phyloP scores from a whole-genome alignment of 768 basidiomycete species.

The Hericium erinaceus region DNA sequence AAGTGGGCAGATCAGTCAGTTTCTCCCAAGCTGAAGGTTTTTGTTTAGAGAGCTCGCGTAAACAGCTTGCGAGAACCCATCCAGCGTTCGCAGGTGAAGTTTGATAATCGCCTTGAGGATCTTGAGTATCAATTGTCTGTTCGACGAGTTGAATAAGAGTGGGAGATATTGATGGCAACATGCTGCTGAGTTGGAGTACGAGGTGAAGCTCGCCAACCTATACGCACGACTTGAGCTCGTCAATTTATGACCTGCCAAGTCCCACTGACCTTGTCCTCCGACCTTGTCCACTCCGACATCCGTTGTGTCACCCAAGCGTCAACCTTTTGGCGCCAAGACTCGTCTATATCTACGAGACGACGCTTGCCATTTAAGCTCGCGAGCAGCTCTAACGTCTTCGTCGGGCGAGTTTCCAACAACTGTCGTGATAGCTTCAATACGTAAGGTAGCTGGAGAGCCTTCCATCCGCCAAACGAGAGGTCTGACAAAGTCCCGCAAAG shows the following conservation, averaged over 20 bases:
- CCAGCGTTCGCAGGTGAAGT: conserved; percentile 32
- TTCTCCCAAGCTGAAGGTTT: conserved; percentile 36
- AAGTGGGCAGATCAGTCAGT: conserved; percentile 36
- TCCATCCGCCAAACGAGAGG: conserved; percentile 72
- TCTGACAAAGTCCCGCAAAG: conserved; percentile 56
- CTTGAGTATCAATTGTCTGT: conserved; percentile 24
- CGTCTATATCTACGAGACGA: conserved; percentile 47
- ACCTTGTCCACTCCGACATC: conserved; percentile 33
- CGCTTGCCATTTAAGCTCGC: conserved; percentile 37
- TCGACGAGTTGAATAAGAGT: conserved; percentile 38
- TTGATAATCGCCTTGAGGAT: conserved; percentile 21
- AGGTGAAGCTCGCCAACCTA: conserved; percentile 46
- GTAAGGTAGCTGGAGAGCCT: conserved; percentile 50
- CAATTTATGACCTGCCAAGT: not conserved
- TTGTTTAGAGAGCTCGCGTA: conserved; percentile 41
- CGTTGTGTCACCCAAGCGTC: conserved; percentile 38
- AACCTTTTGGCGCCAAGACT: conserved; percentile 48
- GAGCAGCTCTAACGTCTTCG: conserved; percentile 37
- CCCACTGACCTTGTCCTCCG: conserved; percentile 29
- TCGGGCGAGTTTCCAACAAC: conserved; percentile 36
- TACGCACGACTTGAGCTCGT: not conserved
- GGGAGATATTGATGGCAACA: conserved; percentile 37
- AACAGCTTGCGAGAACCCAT: conserved; percentile 53
- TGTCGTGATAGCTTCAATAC: conserved; percentile 43
- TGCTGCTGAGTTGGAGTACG: conserved; percentile 41